phyloP scores from a whole-genome alignment of 2,329 filamentous ascomycete genomes.

The Diplocarpon mali region DNA sequence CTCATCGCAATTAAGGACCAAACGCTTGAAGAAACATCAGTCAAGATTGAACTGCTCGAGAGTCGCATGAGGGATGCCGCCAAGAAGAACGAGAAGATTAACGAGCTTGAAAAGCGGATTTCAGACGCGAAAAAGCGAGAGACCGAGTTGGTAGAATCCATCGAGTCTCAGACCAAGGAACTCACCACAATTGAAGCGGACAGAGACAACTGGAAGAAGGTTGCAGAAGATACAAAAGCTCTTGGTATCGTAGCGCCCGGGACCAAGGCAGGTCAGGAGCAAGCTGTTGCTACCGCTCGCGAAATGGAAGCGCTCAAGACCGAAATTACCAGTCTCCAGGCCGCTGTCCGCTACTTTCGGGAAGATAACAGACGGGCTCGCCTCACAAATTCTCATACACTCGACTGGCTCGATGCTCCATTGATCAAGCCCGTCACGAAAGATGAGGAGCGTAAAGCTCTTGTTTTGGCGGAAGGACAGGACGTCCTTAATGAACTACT shows the following conservation, averaged over 20 bases:
- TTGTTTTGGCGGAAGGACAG: constrained; percentile 49
- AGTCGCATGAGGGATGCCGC: constrained; percentile 75
- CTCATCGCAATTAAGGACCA: constrained; percentile 65
- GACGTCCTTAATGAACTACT: constrained; percentile 56
- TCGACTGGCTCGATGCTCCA: constrained; percentile 55
- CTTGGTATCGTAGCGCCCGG: constrained; percentile 36
- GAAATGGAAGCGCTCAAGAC: constrained; percentile 63
- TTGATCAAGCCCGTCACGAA: constrained; percentile 35
- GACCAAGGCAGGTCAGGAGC: constrained; percentile 49
- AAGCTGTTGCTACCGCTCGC: constrained; percentile 56
- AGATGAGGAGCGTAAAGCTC: constrained; percentile 37
- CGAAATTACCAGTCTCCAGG: constrained; percentile 54
- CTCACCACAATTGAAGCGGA: constrained; percentile 53
- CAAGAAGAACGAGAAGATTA: constrained; percentile 61
- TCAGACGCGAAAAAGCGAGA: constrained; percentile 40
- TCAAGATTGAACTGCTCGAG: constrained; percentile 89
- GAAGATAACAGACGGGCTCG: constrained; percentile 56
- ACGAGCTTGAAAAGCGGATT: constrained; percentile 50
- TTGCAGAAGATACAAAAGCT: constrained; percentile 51
- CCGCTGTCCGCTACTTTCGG: constrained; percentile 55
- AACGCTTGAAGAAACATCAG: constrained; percentile 72
- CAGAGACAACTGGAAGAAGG: constrained; percentile 60
- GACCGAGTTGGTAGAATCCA: constrained; percentile 46
- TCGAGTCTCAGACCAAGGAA: constrained; percentile 57
- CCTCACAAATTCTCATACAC: constrained; percentile 40